phyloP scores from a whole-genome alignment of 768 basidiomycete species.

The Phaffia australis region DNA sequence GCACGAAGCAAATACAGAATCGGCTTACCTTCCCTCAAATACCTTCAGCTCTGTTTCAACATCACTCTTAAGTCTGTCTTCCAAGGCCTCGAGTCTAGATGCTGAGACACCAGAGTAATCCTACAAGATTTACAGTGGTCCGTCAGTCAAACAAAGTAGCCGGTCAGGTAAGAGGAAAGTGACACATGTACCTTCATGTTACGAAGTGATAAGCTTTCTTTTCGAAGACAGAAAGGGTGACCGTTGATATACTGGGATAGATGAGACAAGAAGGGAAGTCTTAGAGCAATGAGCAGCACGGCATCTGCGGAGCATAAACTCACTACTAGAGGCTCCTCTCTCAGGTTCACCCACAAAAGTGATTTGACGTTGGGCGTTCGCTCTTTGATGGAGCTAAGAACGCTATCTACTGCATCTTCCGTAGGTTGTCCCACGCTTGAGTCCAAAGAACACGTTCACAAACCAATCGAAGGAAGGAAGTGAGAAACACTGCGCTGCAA shows the following conservation, averaged over 20 bases:
- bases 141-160: not conserved
- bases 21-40: constrained; percentile 65
- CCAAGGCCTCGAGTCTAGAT: constrained; percentile 73
- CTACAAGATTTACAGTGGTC: not conserved
- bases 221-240: constrained; percentile 70
- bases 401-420: constrained; percentile 69
- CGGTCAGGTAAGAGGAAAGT: not conserved
- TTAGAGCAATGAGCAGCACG: not conserved
- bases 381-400: constrained; percentile 53
- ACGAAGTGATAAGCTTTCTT: constrained; percentile 72
- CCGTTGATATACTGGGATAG: constrained; percentile 89
- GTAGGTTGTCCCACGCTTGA: constrained; percentile 71
- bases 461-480: not conserved
- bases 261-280: not conserved
- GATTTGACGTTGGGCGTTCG: constrained; percentile 52
- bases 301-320: not conserved
- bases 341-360: constrained; percentile 82
- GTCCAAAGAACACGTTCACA: not conserved
- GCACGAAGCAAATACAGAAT: not conserved
- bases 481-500: not conserved
- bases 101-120: constrained; percentile 94
- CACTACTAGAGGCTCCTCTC: constrained; percentile 48
- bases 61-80: constrained; percentile 79
- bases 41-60: constrained; percentile 67
- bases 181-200: constrained; percentile 71